Evolutionary conservation across 148 eudicot genomes (phyloP).

Genomic region (Polygonum aviculare): DNA sequence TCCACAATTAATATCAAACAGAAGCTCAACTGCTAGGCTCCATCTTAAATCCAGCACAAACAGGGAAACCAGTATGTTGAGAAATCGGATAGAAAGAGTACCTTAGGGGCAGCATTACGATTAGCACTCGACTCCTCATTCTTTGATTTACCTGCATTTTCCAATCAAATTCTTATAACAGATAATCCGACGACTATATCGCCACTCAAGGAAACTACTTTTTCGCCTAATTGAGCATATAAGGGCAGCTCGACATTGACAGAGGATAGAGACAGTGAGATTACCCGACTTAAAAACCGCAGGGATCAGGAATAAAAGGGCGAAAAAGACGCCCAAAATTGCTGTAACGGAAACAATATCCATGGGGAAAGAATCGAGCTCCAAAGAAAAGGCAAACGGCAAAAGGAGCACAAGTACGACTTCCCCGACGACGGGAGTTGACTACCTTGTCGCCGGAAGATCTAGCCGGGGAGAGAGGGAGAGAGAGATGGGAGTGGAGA

Average conservation of each 20-base stretch:
- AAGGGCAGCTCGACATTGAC: not conserved
- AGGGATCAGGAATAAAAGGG: conserved; percentile 41
- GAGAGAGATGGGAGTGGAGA: not conserved
- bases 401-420: not conserved
- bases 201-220: not conserved
- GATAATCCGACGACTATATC: not conserved
- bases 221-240: not conserved
- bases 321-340: conserved; percentile 32
- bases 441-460: not conserved
- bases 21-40: not conserved
- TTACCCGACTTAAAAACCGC: conserved; percentile 46
- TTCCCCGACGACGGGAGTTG: conserved; percentile 1
- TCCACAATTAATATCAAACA: not conserved
- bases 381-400: not conserved
- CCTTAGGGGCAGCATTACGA: conserved; percentile 18
- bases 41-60: not conserved
- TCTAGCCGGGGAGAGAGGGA: not conserved
- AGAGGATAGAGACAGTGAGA: not conserved
- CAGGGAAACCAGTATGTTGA: not conserved
- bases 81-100: conserved; percentile 1
- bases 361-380: conserved; percentile 19
- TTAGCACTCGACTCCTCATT: conserved; percentile 12
- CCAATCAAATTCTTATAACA: conserved; percentile 8
- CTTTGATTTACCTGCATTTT: conserved; percentile 35
- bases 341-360: conserved; percentile 29